These are phyloP conservation scores for Leccinum sublutescens DNA, from an alignment of 768 basidiomycete genomes.

Conservation along the genomic window DNA sequence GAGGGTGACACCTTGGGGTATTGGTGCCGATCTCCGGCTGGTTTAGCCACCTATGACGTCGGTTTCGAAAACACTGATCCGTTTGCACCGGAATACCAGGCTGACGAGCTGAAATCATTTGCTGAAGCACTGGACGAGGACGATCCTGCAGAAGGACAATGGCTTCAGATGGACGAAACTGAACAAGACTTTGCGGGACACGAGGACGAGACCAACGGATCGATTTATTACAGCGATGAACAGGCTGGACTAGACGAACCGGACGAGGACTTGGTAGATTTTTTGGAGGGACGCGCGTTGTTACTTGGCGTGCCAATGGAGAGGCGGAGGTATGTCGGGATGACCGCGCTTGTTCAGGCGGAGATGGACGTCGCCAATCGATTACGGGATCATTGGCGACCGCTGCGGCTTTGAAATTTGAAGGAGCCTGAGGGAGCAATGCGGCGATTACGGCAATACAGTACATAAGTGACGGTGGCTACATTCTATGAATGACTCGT, in stretches of 20 bases:
- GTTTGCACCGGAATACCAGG: constrained; percentile 2
- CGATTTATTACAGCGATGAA: constrained; percentile 1
- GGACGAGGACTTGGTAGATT: constrained; percentile 21
- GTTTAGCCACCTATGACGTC: constrained; percentile 3
- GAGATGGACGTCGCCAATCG: constrained; percentile 62
- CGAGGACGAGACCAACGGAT: neutral
- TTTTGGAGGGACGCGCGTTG: constrained; percentile 54
- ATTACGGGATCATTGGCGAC: constrained; percentile 65
- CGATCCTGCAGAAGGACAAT: neutral
- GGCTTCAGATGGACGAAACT: neutral
- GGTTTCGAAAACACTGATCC: constrained; percentile 1
- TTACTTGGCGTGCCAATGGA: constrained; percentile 39
- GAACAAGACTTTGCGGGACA: neutral
- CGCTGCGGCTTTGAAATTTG: constrained; percentile 46
- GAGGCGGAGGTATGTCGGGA: constrained; percentile 5
- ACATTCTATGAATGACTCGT: constrained; percentile 27
- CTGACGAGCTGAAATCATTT: neutral
- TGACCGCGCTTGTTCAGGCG: constrained; percentile 38
- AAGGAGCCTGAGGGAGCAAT: neutral
- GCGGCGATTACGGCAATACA: neutral
- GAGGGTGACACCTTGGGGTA: neutral
- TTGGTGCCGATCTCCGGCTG: neutral
- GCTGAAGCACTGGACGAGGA: neutral
- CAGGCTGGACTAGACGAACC: neutral
- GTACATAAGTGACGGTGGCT: neutral